phyloP scores from a whole-genome alignment of 805 yeast species.

The Metschnikowia colocasiae region DNA sequence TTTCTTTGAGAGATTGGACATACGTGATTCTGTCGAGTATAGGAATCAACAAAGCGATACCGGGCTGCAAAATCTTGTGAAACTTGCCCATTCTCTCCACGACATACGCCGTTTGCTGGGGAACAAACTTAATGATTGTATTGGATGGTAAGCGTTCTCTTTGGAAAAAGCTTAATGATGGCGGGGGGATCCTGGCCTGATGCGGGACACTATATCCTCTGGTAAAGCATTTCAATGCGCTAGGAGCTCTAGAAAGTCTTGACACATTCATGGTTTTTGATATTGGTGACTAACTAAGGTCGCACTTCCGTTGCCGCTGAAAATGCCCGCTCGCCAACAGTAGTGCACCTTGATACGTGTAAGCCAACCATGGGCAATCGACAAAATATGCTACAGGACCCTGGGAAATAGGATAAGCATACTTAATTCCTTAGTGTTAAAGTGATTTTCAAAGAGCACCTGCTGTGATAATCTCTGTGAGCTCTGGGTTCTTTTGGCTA shows the following conservation, averaged over 20 bases:
- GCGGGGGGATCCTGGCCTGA: slow-evolving; percentile 8
- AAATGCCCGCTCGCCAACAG: slow-evolving; percentile 4
- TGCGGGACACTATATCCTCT: slow-evolving; percentile 11
- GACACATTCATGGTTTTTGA: slow-evolving; percentile 4
- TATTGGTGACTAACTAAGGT: not conserved
- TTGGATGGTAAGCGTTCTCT: slow-evolving; percentile 66
- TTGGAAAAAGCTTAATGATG: slow-evolving; percentile 53
- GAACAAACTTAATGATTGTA: slow-evolving; percentile 73
- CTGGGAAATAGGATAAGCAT: not conserved
- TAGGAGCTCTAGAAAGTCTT: slow-evolving; percentile 1
- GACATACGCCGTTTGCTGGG: slow-evolving; percentile 88
- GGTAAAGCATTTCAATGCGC: not conserved
- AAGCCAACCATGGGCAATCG: not conserved
- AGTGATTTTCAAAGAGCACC: not conserved
- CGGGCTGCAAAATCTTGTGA: slow-evolving; percentile 63
- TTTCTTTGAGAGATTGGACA: slow-evolving; percentile 78
- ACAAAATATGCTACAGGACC: not conserved
- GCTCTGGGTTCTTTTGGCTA: not conserved
- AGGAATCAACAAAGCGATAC: slow-evolving; percentile 70
- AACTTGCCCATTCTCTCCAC: slow-evolving; percentile 91
- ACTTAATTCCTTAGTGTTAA: not conserved
- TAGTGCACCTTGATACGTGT: slow-evolving; percentile 1
- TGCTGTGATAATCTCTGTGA: not conserved
- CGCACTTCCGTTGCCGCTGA: slow-evolving; percentile 1
- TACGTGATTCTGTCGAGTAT: slow-evolving; percentile 72